A percentile compares a stretch with the other conserved stretches of the same genome.
phyloP scores from a whole-genome alignment of 176 grass and related monocot genomes.

The Carex parvula region DNA sequence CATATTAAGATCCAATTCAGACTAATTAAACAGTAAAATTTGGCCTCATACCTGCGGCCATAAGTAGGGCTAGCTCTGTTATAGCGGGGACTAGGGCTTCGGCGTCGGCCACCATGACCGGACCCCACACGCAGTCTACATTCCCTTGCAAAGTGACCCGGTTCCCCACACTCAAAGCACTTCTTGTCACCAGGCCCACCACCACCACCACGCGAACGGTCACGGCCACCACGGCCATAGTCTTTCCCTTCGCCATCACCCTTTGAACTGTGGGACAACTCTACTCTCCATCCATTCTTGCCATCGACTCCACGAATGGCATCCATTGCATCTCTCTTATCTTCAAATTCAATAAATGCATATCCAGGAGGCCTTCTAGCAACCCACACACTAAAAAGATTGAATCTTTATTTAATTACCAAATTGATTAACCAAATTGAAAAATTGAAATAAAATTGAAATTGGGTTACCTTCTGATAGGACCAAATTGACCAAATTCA shows the following conservation, averaged over 20 bases:
- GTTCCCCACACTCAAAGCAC: slow-evolving; percentile 22
- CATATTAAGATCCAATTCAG: too few species aligned
- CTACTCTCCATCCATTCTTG: slow-evolving; percentile 30
- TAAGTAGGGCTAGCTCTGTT: slow-evolving; percentile 14
- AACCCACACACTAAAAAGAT: slow-evolving; percentile 59
- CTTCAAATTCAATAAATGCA: slow-evolving; percentile 89
- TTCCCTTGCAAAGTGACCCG: slow-evolving; percentile 21
- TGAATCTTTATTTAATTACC: too few species aligned
- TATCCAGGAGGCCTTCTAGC: slow-evolving; percentile 85
- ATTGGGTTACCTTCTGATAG: slow-evolving; percentile 18
- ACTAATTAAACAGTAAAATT: too few species aligned
- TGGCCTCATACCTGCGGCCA: background rate
- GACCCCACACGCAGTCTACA: background rate
- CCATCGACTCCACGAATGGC: slow-evolving; percentile 80
- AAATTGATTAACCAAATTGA: too few species aligned
- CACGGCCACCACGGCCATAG: background rate
- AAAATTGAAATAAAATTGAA: too few species aligned
- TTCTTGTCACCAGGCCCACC: background rate
- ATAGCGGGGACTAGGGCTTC: slow-evolving; percentile 15
- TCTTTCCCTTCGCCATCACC: slow-evolving; percentile 19
- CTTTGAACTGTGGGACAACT: slow-evolving; percentile 17
- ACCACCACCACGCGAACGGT: slow-evolving; percentile 18
- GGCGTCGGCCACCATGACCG: background rate
- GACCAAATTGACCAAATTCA: slow-evolving; percentile 6
- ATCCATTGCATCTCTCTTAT: slow-evolving; percentile 71